Evolutionary conservation across 345 rosid genomes (phyloP).

Genomic region (Psidium guajava): DNA sequence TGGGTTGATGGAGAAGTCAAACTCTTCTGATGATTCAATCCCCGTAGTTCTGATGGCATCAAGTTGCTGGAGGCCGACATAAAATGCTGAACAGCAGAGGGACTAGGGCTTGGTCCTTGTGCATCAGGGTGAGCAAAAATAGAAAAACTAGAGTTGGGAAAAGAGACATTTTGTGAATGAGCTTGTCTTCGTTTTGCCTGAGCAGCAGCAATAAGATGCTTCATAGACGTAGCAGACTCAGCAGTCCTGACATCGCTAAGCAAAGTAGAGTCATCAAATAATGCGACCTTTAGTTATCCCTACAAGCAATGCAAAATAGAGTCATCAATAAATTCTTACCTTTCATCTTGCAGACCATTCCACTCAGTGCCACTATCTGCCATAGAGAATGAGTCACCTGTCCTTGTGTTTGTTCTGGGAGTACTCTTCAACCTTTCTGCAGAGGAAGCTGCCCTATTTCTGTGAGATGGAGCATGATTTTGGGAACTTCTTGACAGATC

Average conservation of each 20-base stretch:
- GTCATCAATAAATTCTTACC: conserved; percentile 16
- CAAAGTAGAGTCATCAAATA: neutral
- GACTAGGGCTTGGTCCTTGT: conserved; percentile 42
- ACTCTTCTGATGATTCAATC: conserved; percentile 19
- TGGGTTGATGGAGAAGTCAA: conserved; percentile 35
- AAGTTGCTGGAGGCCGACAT: conserved; percentile 25
- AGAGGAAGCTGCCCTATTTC: conserved; percentile 26
- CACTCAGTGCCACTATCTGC: conserved; percentile 29
- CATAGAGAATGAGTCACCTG: conserved; percentile 21
- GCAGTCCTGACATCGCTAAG: conserved; percentile 33
- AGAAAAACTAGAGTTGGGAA: conserved; percentile 31
- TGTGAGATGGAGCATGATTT: conserved; percentile 32
- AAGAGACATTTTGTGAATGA: conserved; percentile 38
- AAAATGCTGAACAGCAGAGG: conserved; percentile 35
- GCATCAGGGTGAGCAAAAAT: conserved; percentile 18
- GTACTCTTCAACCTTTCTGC: conserved; percentile 38
- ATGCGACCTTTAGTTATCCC: neutral
- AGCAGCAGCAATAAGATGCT: conserved; percentile 88
- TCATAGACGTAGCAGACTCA: conserved; percentile 61
- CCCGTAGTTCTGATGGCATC: conserved; percentile 29
- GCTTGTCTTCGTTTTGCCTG: conserved; percentile 83
- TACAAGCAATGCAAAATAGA: neutral
- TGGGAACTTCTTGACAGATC: conserved; percentile 31
- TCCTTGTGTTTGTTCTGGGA: conserved; percentile 30
- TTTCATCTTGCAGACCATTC: conserved; percentile 20